These are phyloP conservation scores for Globisporangium mamillatum DNA, from an alignment of 352 stramenopile species.

Conservation along the genomic window DNA sequence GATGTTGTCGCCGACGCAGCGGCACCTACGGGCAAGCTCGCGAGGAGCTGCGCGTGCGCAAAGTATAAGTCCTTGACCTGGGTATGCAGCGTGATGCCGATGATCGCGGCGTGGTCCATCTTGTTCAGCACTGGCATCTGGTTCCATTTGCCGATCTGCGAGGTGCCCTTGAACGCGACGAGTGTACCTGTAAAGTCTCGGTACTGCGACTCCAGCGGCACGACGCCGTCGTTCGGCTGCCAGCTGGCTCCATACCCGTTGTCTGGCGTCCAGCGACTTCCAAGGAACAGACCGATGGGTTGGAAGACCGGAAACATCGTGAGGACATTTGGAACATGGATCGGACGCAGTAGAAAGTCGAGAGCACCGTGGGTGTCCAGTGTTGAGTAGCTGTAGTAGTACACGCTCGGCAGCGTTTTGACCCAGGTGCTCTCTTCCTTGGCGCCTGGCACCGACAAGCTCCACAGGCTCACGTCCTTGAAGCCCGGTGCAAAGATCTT, in stretches of 20 bases:
- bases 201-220: conserved; percentile 18
- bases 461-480: conserved; percentile 28
- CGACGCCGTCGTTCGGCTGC: conserved; percentile 35
- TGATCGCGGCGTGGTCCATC: conserved; percentile 28
- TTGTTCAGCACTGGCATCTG: conserved; percentile 19
- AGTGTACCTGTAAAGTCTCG: conserved; percentile 13
- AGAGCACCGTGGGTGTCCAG: conserved; percentile 21
- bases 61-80: conserved; percentile 24
- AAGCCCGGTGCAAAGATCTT: conserved; percentile 31
- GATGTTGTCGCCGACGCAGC: neutral
- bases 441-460: conserved; percentile 25
- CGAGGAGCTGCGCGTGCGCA: conserved; percentile 15
- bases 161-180: conserved; percentile 13
- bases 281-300: conserved; percentile 19
- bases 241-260: conserved; percentile 25
- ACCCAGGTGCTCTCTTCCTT: conserved; percentile 38
- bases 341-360: conserved; percentile 24
- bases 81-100: conserved; percentile 25
- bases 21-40: conserved; percentile 5
- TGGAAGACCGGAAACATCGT: conserved; percentile 27
- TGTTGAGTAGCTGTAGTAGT: conserved; percentile 36
- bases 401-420: conserved; percentile 29
- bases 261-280: conserved; percentile 26
- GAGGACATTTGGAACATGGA: conserved; percentile 22
- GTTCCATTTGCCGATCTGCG: conserved; percentile 25